Base-by-base conservation (phyloP, 345 rosid genomes). In the Citrus cavaleriei region DNA sequence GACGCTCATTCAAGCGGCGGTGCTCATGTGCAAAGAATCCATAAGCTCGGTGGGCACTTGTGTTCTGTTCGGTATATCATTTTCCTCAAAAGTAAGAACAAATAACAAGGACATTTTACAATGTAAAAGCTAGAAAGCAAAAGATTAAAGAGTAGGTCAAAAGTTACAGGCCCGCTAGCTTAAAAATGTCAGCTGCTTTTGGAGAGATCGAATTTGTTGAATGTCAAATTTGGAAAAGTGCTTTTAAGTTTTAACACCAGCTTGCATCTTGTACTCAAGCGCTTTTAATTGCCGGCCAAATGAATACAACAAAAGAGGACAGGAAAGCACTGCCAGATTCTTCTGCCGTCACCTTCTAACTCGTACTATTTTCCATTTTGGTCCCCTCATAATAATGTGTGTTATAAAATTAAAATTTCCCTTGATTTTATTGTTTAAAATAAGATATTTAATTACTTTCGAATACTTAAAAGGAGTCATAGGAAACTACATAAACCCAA, bases 251-350 rank as follows among this genome's bases (percentile, higher is more conserved):
- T 32, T 64, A 28, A 46, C 9, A 21, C 62, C 78, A 22, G 61
- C 78, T 64, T 75, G 38, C 46, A 63, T 19, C 34, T 25, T 27
- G 16, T 28, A 8, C 59, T 10, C 13, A 63, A 63, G 27, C 30
- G 46, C 60, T 75, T 75, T 40, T 38, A 30, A 24, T 18, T 9
- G 49, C 79, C 72, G 46, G 54, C 79, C 79, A 49, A 76, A 38
- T n/a, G 76, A 73, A 73, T 32, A 6, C 30, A 25, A 66, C 35
- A 40, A 66, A 66, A 75, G 55, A 46, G n/a, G 72, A 76, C 79
- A 76, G 72, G 24, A 34, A 66, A 66, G 79, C 72, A 76, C 10
- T 10, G 59, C 49, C 35, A 35, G 72, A 76, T 76, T 76, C 72
- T 66, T 66, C 62, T 21, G 24, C 61, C 32, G 55, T 30, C 37